Evolutionary conservation across 768 basidiomycete genomes (phyloP).

Genomic region (Macrolepiota albuminosa): DNA sequence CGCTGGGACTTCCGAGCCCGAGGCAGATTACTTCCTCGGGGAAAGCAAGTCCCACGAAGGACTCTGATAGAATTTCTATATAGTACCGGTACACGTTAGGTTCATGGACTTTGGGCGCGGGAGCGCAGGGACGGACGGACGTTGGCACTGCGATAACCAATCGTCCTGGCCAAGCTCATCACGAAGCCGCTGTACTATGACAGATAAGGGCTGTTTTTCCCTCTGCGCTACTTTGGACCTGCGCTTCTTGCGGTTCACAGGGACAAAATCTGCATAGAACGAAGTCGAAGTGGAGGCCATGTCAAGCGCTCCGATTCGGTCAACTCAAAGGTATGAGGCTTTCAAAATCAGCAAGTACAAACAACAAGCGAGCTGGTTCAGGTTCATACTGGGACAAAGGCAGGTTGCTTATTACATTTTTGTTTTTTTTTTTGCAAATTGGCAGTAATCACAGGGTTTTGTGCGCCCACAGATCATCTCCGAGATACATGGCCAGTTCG

Average conservation of each 20-base stretch:
- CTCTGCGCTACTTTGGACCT: slow-evolving; percentile 27
- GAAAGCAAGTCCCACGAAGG: slow-evolving; percentile 22
- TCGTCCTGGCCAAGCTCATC: slow-evolving; percentile 43
- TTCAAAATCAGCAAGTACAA: slow-evolving; percentile 15
- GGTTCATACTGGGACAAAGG: no score
- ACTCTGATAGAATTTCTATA: slow-evolving; percentile 32
- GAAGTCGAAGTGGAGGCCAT: slow-evolving; percentile 22
- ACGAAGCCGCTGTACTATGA: slow-evolving; percentile 36
- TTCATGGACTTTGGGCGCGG: slow-evolving; percentile 1
- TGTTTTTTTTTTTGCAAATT: not conserved
- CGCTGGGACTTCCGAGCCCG: slow-evolving; percentile 68
- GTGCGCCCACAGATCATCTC: slow-evolving; percentile 82
- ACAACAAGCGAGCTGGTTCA: slow-evolving; percentile 21
- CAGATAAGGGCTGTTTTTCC: slow-evolving; percentile 28
- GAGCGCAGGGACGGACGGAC: slow-evolving; percentile 31
- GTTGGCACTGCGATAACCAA: slow-evolving; percentile 53
- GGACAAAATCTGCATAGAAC: slow-evolving; percentile 48
- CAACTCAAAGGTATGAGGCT: not conserved
- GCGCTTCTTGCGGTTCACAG: slow-evolving; percentile 50
- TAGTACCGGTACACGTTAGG: slow-evolving; percentile 9
- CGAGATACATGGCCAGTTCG: slow-evolving; percentile 80
- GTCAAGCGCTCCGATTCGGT: not conserved
- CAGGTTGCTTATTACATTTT: not conserved
- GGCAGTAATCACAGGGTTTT: slow-evolving; percentile 46
- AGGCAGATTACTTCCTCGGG: slow-evolving; percentile 53